phyloP scores from a whole-genome alignment of 2,329 filamentous ascomycete genomes.

The Alternaria hordeiaustralica region DNA sequence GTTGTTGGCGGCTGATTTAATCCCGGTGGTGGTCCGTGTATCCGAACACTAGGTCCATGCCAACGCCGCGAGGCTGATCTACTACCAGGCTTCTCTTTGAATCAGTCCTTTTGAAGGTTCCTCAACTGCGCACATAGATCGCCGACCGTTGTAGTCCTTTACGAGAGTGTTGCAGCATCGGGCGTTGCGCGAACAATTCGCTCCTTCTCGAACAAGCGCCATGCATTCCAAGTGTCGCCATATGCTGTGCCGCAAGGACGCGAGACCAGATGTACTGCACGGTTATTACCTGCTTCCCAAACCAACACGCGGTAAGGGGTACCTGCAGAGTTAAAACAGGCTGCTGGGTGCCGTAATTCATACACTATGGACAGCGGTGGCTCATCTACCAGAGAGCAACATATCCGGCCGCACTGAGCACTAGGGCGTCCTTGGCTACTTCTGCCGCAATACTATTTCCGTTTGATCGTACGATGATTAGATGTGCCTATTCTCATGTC shows the following conservation, averaged over 20 bases:
- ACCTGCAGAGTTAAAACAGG: background rate
- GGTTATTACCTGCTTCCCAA: background rate
- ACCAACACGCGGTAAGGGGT: background rate
- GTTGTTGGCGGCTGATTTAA: slow-evolving; percentile 25
- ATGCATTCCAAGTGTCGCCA: background rate
- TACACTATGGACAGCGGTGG: background rate
- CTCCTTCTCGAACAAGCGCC: background rate
- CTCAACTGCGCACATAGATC: background rate
- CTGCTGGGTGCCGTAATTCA: background rate
- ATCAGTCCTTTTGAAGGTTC: background rate
- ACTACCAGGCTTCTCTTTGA: background rate
- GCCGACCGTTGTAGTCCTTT: background rate
- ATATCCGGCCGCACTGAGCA: background rate
- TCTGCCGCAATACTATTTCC: background rate
- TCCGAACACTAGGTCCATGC: slow-evolving; percentile 28
- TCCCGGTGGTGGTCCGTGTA: slow-evolving; percentile 22
- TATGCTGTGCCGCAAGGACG: background rate
- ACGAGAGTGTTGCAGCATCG: background rate
- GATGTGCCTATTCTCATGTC: background rate
- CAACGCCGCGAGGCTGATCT: slow-evolving; percentile 3
- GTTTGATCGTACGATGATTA: background rate
- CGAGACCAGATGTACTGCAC: background rate
- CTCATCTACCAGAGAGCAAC: background rate
- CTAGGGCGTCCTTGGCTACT: background rate
- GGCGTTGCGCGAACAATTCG: background rate